Base-by-base conservation (phyloP, 805 yeast species). In the Candida nemodendra region DNA sequence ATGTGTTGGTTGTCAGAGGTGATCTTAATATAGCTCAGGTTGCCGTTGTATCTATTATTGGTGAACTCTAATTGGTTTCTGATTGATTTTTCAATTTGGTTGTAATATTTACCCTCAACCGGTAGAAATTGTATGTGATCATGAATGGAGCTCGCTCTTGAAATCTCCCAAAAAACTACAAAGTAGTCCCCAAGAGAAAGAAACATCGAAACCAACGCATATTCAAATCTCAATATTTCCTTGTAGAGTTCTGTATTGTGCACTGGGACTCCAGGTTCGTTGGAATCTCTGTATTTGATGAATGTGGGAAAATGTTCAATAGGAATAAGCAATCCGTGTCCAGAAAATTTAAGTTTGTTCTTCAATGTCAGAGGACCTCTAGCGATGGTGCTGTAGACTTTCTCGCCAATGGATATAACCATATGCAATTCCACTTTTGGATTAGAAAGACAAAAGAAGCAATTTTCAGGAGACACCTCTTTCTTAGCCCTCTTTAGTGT, bases 391-490 rank as follows among this genome's bases (percentile, higher is more conserved):
- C 89, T 34, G 56, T 88, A 89, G 0, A 78, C 63, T 31, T 68
- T 65, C 9, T 72, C 71, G 0, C 86, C 91, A 36, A 90, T 82
- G 0, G 93, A 76, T 1, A 88, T 71, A 9, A 89, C 76, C 83
- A 90, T 78, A 57, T 88, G 95, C 2, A 84, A 69, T 47, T 83
- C 90, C 5, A 84, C 71, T 11, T 79, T 73, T 0, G 95, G 84
- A 52, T 86, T 87, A 1, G 91, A 77, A 14, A 89, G 70, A 56
- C 96, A 89, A 54, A 89, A 86, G 61, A 85, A 89, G 55, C 97
- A 89, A 30, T 67, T 62, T 11, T 66, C 68, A 0, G 91, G 88
- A 0, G 71, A 54, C 2, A 85, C 77, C 0, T 55, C 60, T 41
- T 61, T 64, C 19, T 26, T 44, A 16, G 35, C 41, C 37, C 64